Conservation (phyloP, 768 basidiomycete genomes). For the Lactarius evosmus region DNA sequence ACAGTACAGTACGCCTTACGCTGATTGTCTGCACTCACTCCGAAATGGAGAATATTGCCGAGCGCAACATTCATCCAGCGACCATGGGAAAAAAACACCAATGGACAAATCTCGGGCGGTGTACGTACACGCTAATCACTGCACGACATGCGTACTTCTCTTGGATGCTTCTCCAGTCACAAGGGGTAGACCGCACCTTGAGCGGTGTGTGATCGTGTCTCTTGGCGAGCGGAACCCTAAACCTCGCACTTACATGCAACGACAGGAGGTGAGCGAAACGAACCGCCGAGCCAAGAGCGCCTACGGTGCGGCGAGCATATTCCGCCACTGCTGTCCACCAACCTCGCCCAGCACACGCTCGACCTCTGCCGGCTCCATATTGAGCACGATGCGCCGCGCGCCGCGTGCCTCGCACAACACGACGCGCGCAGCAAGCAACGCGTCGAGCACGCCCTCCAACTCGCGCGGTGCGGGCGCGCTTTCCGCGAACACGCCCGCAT, state of each 20-base stretch:
- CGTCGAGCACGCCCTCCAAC: slow-evolving; percentile 66
- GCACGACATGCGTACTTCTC: not conserved
- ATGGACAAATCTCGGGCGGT: not conserved
- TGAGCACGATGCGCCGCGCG: slow-evolving; percentile 74
- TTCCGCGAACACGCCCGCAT: slow-evolving; percentile 60
- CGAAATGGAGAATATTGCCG: not conserved
- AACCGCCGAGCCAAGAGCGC: not conserved
- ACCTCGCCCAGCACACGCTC: slow-evolving; percentile 82
- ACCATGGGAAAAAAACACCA: not conserved
- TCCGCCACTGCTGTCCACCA: slow-evolving; percentile 69
- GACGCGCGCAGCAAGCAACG: slow-evolving; percentile 73
- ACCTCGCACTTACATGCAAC: too few species aligned
- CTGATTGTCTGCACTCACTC: not conserved
- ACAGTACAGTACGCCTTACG: not conserved
- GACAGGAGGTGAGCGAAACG: too few species aligned
- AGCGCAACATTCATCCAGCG: not conserved
- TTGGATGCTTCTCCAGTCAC: not conserved
- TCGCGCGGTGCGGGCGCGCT: slow-evolving; percentile 61
- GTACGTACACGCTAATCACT: slow-evolving; percentile 6
- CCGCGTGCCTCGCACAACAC: slow-evolving; percentile 64
- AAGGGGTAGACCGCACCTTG: slow-evolving; percentile 3
- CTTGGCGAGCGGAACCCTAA: not conserved
- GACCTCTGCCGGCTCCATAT: slow-evolving; percentile 79
- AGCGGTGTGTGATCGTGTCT: not conserved
- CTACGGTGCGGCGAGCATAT: slow-evolving; percentile 35